A percentile compares a stretch with the other conserved stretches of the same genome.
These are phyloP conservation scores for Rubroshorea leprosula DNA, from an alignment of 345 rosid species.

Conservation along the genomic window DNA sequence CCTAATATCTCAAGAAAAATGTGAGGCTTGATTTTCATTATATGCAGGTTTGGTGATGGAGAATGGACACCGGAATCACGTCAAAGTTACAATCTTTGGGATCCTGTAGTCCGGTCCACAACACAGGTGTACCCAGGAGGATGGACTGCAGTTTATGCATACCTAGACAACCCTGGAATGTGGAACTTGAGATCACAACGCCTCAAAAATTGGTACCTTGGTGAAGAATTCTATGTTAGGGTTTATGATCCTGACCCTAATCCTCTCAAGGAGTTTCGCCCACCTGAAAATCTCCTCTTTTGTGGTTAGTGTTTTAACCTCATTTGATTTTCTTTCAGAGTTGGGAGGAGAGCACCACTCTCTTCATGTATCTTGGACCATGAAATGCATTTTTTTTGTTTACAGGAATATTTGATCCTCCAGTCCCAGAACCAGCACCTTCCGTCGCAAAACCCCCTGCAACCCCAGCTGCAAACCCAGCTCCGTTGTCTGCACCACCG, in stretches of 20 bases:
- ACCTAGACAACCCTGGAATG: conserved; percentile 86
- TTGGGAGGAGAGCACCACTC: neutral
- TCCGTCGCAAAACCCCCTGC: neutral
- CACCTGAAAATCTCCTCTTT: conserved; percentile 52
- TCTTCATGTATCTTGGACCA: neutral
- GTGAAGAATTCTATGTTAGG: conserved; percentile 64
- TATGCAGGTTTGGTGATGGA: conserved; percentile 43
- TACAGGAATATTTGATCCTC: conserved; percentile 30
- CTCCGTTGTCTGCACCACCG: conserved; percentile 1
- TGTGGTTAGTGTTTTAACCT: conserved; percentile 41
- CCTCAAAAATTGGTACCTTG: conserved; percentile 63
- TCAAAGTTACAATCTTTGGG: conserved; percentile 36
- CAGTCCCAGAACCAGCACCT: conserved; percentile 21
- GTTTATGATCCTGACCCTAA: conserved; percentile 62
- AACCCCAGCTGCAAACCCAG: conserved; percentile 3
- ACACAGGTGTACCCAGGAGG: conserved; percentile 58
- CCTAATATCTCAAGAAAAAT: neutral
- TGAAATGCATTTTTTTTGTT: neutral
- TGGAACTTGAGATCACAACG: conserved; percentile 87
- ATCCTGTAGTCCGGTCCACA: conserved; percentile 71
- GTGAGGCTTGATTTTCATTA: neutral
- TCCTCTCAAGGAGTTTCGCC: conserved; percentile 51
- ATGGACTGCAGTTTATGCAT: conserved; percentile 60
- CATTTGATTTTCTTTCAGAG: neutral
- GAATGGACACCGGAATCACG: conserved; percentile 46